Evolutionary conservation across 495 filamentous ascomycete genomes (phyloP).

Genomic region (Margaritispora aquatica): DNA sequence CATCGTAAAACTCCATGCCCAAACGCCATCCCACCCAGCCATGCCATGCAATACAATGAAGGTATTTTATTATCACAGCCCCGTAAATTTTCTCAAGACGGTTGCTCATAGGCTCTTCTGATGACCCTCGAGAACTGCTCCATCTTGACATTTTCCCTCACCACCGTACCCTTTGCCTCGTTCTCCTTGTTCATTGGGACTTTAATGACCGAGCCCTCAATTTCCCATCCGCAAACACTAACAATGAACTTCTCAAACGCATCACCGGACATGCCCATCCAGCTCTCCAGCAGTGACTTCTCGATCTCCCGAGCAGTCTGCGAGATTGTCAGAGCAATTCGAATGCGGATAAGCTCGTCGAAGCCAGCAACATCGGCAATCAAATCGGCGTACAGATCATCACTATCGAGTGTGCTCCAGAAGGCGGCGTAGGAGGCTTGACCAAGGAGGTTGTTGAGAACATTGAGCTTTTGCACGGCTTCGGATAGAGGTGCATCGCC

Average conservation of each 20-base stretch:
- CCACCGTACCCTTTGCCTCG: constrained; percentile 92
- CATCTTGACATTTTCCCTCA: constrained; percentile 93
- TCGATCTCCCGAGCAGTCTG: constrained; percentile 84
- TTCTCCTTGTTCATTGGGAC: constrained; percentile 95
- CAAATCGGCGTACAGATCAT: constrained; percentile 94
- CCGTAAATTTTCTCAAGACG: constrained; percentile 40
- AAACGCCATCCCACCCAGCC: constrained; percentile 20
- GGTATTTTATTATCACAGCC: not conserved
- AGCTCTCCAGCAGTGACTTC: constrained; percentile 70
- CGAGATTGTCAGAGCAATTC: constrained; percentile 83
- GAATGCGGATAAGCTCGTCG: constrained; percentile 89
- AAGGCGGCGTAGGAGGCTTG: constrained; percentile 82
- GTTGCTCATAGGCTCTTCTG: constrained; percentile 84
- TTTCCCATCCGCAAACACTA: constrained; percentile 82
- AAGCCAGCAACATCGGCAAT: constrained; percentile 92
- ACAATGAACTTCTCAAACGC: constrained; percentile 73
- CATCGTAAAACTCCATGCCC: constrained; percentile 13
- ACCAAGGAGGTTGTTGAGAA: constrained; percentile 78
- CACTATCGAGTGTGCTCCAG: constrained; percentile 87
- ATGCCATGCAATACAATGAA: constrained; percentile 13
- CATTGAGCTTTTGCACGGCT: constrained; percentile 82
- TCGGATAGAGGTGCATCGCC: constrained; percentile 53
- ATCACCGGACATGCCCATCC: constrained; percentile 71
- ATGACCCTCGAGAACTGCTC: constrained; percentile 81
- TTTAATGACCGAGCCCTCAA: constrained; percentile 57